Conservation (phyloP, 306 rosid species). For the Quercus variabilis region DNA sequence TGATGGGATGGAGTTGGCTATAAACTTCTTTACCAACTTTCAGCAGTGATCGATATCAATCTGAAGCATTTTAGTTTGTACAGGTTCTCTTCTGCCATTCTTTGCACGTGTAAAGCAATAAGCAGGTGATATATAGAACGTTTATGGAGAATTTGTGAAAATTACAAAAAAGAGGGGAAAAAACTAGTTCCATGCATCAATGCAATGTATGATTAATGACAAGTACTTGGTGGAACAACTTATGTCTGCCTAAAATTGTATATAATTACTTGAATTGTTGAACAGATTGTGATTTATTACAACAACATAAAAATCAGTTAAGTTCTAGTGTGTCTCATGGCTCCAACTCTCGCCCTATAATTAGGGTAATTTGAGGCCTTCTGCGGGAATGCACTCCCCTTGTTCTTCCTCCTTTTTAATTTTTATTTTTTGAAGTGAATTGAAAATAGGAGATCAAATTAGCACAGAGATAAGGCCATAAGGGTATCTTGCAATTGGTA, state of each 20-base stretch:
- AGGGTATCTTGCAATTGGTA: no score
- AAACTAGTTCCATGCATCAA: not conserved
- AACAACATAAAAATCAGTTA: not conserved
- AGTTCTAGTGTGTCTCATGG: no score
- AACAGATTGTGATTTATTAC: not conserved
- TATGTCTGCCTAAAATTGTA: not conserved
- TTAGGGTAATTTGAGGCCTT: no score
- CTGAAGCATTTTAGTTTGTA: constrained; percentile 23
- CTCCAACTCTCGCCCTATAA: no score
- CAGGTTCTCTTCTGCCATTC: constrained; percentile 38
- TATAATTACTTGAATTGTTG: not conserved
- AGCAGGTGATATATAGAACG: constrained; percentile 10
- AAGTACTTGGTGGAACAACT: not conserved
- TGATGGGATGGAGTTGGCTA: constrained; percentile 16
- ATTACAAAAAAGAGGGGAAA: not conserved
- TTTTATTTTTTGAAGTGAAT: no score
- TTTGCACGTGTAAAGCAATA: constrained; percentile 24
- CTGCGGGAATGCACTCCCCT: no score
- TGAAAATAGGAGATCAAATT: no score
- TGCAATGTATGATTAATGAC: constrained; percentile 2
- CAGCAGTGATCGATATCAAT: not conserved
- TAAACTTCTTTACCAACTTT: not conserved
- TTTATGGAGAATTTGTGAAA: not conserved
- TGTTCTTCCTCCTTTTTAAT: no score
- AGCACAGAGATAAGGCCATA: no score